These are phyloP conservation scores for Solanum hybrid DNA, from an alignment of 305 asterid species.

Conservation along the genomic window DNA sequence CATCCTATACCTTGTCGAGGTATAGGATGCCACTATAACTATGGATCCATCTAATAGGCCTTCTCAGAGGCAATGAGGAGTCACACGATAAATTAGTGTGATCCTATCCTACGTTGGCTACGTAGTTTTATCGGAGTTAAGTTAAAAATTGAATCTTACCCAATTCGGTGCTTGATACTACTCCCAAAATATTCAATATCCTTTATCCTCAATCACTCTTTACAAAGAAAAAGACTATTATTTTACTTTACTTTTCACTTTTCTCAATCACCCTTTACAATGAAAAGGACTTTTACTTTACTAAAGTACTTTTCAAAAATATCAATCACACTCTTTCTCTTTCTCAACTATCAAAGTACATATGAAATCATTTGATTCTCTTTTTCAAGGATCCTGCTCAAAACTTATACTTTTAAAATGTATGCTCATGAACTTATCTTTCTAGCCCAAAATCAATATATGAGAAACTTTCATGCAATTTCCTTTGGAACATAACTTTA, in stretches of 20 bases:
- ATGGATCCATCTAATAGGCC: neutral
- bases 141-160: neutral
- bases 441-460: neutral
- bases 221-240: neutral
- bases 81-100: neutral
- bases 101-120: too few relatives aligned
- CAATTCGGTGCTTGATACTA: too few relatives aligned
- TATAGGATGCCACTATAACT: neutral
- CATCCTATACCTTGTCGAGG: neutral
- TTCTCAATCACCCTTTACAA: neutral
- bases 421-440: neutral
- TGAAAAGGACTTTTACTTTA: neutral
- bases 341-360: neutral
- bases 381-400: neutral
- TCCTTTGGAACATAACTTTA: neutral
- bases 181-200: neutral
- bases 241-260: neutral
- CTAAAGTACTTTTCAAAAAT: too few relatives aligned
- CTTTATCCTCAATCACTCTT: neutral
- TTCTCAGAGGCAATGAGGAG: neutral
- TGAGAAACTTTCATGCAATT: neutral
- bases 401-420: neutral
- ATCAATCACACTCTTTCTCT: too few relatives aligned
- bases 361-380: neutral
- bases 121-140: too few relatives aligned